These are phyloP conservation scores for Candida nanaspora DNA, from an alignment of 805 yeast genomes.

Conservation along the genomic window DNA sequence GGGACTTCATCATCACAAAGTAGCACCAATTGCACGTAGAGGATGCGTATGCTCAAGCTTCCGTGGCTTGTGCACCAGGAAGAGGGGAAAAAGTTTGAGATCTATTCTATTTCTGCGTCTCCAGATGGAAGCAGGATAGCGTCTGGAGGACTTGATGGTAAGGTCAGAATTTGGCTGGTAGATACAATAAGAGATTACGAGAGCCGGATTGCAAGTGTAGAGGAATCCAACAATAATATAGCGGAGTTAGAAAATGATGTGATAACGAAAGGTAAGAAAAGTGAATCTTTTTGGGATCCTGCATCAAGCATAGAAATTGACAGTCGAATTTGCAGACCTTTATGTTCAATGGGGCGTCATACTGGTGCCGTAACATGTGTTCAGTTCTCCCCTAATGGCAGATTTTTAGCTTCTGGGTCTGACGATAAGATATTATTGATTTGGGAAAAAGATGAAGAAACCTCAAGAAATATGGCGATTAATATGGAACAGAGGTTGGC, in stretches of 20 bases:
- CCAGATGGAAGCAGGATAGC: constrained; percentile 82
- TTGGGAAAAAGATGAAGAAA: constrained; percentile 85
- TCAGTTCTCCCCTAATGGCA: constrained; percentile 85
- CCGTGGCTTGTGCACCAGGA: constrained; percentile 73
- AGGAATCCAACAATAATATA: too few relatives aligned
- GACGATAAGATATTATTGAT: constrained; percentile 88
- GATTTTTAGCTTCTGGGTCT: constrained; percentile 89
- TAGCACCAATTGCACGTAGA: neutral
- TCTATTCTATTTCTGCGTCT: constrained; percentile 75
- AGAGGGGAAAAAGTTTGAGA: constrained; percentile 74
- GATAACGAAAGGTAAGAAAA: neutral
- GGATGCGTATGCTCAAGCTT: constrained; percentile 59
- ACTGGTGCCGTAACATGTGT: constrained; percentile 96
- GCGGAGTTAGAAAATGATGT: neutral
- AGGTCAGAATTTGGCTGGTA: constrained; percentile 82
- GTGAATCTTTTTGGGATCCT: neutral
- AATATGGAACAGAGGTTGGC: constrained; percentile 19
- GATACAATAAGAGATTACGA: constrained; percentile 42
- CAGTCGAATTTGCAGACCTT: constrained; percentile 40
- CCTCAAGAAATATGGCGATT: constrained; percentile 31
- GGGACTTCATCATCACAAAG: too few relatives aligned
- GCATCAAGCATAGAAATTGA: constrained; percentile 14
- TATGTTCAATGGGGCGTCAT: constrained; percentile 90
- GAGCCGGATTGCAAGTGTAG: constrained; percentile 7
- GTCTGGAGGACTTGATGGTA: constrained; percentile 92